phyloP scores from a whole-genome alignment of 1,139 yeast species.

The Yamadazyma dendronema region DNA sequence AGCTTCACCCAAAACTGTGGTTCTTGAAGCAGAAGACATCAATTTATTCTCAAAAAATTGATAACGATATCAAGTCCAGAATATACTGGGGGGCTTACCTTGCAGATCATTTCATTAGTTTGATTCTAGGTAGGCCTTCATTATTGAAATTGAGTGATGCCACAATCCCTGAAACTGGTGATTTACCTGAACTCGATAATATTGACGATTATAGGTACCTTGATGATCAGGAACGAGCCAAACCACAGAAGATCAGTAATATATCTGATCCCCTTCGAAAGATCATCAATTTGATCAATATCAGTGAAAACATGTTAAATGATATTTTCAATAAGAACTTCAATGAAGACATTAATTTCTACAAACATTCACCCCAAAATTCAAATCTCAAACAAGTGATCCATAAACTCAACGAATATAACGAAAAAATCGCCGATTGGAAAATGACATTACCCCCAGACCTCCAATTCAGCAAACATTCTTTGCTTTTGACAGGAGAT shows the following conservation, averaged over 20 bases:
- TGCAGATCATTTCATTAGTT: constrained; percentile 62
- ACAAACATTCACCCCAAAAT: constrained; percentile 17
- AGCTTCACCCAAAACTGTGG: constrained; percentile 63
- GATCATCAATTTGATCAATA: constrained; percentile 48
- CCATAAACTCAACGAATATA: constrained; percentile 38
- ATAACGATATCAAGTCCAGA: constrained; percentile 55
- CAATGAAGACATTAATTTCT: constrained; percentile 19
- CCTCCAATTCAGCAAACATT: constrained; percentile 47
- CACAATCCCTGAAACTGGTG: constrained; percentile 59
- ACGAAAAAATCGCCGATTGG: constrained; percentile 52
- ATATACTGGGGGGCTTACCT: constrained; percentile 68
- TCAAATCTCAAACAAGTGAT: constrained; percentile 28
- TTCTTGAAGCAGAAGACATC: constrained; percentile 25
- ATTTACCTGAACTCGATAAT: constrained; percentile 58
- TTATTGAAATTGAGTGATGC: constrained; percentile 56
- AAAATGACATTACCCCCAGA: constrained; percentile 46
- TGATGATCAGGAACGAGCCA: constrained; percentile 20
- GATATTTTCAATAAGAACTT: constrained; percentile 46
- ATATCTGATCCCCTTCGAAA: constrained; percentile 49
- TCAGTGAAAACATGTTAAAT: constrained; percentile 54
- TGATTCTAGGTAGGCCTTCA: constrained; percentile 59
- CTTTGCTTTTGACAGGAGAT: constrained; percentile 45
- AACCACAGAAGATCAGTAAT: constrained; percentile 28
- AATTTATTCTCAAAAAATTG: constrained; percentile 27
- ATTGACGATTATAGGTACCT: constrained; percentile 48